A percentile compares a stretch with the other conserved stretches of the same genome.
Conservation (phyloP, 176 grass and related monocot genomes). For the Juncus effusus region DNA sequence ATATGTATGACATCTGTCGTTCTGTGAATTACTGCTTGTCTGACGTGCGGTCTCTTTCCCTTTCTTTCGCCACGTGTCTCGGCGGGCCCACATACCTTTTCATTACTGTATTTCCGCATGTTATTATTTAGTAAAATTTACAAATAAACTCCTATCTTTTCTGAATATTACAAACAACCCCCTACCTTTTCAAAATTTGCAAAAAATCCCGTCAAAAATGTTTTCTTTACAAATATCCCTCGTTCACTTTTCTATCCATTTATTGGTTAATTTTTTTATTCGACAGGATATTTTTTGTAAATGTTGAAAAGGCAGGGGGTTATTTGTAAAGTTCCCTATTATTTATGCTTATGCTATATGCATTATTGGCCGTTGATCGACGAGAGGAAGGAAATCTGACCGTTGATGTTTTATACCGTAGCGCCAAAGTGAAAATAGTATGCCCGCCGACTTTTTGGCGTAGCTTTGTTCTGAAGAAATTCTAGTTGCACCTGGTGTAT, state of each 20-base stretch:
- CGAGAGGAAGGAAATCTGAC: background rate
- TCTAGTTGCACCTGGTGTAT: background rate
- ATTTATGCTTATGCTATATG: too few species aligned
- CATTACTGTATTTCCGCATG: background rate
- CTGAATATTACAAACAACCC: too few species aligned
- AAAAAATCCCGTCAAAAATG: too few species aligned
- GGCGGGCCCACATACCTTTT: slow-evolving; percentile 7
- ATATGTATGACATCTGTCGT: background rate
- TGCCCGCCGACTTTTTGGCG: slow-evolving; percentile 1
- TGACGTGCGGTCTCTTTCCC: slow-evolving; percentile 29
- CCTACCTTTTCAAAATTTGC: too few species aligned
- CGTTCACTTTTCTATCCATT: background rate
- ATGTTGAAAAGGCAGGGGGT: too few species aligned
- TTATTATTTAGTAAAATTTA: too few species aligned
- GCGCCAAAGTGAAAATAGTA: background rate
- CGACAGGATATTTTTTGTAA: too few species aligned
- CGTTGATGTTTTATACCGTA: background rate
- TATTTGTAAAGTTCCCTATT: too few species aligned
- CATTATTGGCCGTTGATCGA: slow-evolving; percentile 12
- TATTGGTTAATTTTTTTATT: too few species aligned
- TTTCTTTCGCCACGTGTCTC: slow-evolving; percentile 35
- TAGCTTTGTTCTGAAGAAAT: background rate
- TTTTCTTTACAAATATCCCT: too few species aligned
- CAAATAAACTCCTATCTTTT: too few species aligned
- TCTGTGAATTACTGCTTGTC: background rate